Percentiles rank a stretch among this genome's conserved stretches.
Evolutionary conservation across 306 rosid genomes (phyloP).

Genomic region (Vachellia pachyceras): DNA sequence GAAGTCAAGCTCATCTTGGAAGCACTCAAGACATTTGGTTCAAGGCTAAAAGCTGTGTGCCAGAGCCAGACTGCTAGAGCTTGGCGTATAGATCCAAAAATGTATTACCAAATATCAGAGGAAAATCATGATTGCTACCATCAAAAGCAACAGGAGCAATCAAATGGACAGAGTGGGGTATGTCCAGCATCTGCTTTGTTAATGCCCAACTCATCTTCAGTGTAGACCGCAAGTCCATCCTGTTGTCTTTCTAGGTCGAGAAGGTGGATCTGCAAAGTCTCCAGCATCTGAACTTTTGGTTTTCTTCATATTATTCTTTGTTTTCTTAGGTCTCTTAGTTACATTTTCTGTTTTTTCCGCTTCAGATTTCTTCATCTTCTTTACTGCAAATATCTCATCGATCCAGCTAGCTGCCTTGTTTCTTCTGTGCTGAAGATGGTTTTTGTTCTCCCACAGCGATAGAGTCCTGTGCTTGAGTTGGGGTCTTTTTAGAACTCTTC

Average conservation of each 20-base stretch:
- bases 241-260: conserved; percentile 56
- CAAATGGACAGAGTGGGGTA: conserved; percentile 86
- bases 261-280: conserved; percentile 44
- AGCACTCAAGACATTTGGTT: conserved; percentile 21
- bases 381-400: conserved; percentile 73
- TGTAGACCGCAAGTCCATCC: conserved; percentile 67
- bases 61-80: neutral
- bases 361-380: conserved; percentile 63
- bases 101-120: conserved; percentile 13
- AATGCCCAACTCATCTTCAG: conserved; percentile 75
- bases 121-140: conserved; percentile 13
- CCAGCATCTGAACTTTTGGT: conserved; percentile 25
- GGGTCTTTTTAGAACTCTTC: conserved; percentile 30
- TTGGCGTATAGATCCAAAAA: conserved; percentile 23
- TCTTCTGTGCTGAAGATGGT: conserved; percentile 41
- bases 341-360: conserved; percentile 29
- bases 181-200: conserved; percentile 65
- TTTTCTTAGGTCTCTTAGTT: conserved; percentile 35
- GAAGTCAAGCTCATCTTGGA: conserved; percentile 24
- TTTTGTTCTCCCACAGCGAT: conserved; percentile 44
- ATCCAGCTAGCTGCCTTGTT: conserved; percentile 58
- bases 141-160: conserved; percentile 87
- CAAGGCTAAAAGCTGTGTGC: neutral
- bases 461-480: conserved; percentile 40
- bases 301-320: conserved; percentile 48